Percentiles rank a stretch among this genome's conserved stretches.
phyloP scores from a whole-genome alignment of 2,329 filamentous ascomycete genomes.

The Xylaria sp. region DNA sequence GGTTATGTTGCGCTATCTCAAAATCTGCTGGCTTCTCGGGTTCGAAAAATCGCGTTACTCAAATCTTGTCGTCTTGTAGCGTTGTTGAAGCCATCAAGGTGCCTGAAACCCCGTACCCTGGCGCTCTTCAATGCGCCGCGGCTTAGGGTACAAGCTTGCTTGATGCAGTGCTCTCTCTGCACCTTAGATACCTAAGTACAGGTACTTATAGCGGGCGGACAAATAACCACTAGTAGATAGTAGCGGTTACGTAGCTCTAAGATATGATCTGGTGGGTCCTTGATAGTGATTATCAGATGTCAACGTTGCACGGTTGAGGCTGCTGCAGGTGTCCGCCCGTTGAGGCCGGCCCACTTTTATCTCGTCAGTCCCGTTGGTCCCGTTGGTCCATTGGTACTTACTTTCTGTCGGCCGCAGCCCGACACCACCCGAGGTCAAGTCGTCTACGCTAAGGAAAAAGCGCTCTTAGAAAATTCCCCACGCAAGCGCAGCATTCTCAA shows the following conservation, averaged over 20 bases:
- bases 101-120: neutral
- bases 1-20: neutral
- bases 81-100: neutral
- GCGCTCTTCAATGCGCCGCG: neutral
- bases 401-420: conserved; percentile 34
- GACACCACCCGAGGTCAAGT: conserved; percentile 46
- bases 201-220: neutral
- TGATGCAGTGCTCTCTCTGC: too few species aligned
- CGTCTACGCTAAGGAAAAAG: conserved; percentile 33
- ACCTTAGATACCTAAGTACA: neutral
- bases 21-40: conserved; percentile 6
- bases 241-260: conserved; percentile 16
- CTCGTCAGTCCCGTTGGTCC: too few species aligned
- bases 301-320: conserved; percentile 20
- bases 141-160: neutral
- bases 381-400: conserved; percentile 13
- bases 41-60: neutral
- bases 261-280: too few species aligned
- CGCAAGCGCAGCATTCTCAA: conserved; percentile 29
- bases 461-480: conserved; percentile 41
- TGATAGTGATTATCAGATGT: conserved; percentile 43
- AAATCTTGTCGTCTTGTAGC: neutral
- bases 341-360: neutral
- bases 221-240: neutral
- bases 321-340: too few species aligned